Percentiles rank a stretch among this genome's conserved stretches.
phyloP scores from a whole-genome alignment of 2,329 filamentous ascomycete genomes.

The Cercospora zeina region DNA sequence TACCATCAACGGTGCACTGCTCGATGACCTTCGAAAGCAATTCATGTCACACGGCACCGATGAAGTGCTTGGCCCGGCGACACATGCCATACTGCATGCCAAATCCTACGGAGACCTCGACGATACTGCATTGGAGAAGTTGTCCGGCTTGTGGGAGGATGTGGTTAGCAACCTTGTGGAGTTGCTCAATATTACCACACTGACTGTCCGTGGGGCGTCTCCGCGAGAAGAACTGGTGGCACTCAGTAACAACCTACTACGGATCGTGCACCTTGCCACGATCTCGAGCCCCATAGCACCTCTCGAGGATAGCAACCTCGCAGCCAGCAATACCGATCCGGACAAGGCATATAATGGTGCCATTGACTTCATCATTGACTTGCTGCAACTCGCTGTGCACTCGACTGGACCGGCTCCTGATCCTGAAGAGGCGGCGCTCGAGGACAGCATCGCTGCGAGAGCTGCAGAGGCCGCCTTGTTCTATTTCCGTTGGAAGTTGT shows the following conservation, averaged over 20 bases:
- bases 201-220: constrained; percentile 69
- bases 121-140: constrained; percentile 77
- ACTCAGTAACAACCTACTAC: constrained; percentile 39
- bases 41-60: constrained; percentile 91
- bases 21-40: constrained; percentile 91
- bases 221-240: constrained; percentile 47
- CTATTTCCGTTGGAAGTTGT: constrained; percentile 84
- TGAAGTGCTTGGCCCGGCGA: constrained; percentile 79
- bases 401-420: constrained; percentile 58
- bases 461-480: constrained; percentile 76
- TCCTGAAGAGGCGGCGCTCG: constrained; percentile 70
- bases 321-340: constrained; percentile 36
- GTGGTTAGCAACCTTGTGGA: constrained; percentile 70
- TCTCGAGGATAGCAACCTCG: constrained; percentile 62
- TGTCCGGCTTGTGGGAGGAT: constrained; percentile 84
- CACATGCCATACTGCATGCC: constrained; percentile 78
- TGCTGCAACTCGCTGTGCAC: constrained; percentile 72
- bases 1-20: constrained; percentile 72
- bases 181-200: constrained; percentile 66
- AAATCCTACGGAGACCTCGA: constrained; percentile 84
- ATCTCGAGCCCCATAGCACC: constrained; percentile 70
- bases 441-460: constrained; percentile 74
- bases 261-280: constrained; percentile 35
- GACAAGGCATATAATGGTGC: constrained; percentile 41
- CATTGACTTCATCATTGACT: constrained; percentile 69